phyloP scores from a whole-genome alignment of 2,329 filamentous ascomycete species.

The Colletotrichum coccodes region DNA sequence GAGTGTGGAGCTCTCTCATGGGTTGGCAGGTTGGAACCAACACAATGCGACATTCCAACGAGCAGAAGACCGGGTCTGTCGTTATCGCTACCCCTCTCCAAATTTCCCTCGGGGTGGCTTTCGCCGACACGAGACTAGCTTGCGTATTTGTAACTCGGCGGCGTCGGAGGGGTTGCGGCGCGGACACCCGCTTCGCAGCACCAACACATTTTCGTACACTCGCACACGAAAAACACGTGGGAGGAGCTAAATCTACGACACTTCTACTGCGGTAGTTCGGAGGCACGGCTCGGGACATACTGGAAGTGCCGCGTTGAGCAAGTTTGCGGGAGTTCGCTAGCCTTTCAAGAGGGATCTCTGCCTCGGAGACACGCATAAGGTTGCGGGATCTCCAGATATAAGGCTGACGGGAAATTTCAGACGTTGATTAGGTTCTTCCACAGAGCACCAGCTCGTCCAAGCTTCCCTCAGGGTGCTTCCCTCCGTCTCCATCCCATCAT shows the following conservation, averaged over 20 bases:
- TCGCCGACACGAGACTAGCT: background rate
- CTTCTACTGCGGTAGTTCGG: background rate
- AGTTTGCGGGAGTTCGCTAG: background rate
- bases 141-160: background rate
- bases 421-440: background rate
- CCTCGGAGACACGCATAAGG: background rate
- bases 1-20: conserved; percentile 9
- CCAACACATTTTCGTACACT: background rate
- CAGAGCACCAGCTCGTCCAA: background rate
- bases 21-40: conserved; percentile 9
- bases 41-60: conserved; percentile 3
- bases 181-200: background rate
- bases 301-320: background rate
- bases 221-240: background rate
- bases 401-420: background rate
- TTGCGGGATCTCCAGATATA: conserved; percentile 9
- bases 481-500: background rate
- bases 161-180: background rate
- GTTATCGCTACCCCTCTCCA: background rate
- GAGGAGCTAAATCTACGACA: background rate
- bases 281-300: background rate
- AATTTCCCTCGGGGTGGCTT: conserved; percentile 7
- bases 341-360: background rate
- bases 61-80: background rate
- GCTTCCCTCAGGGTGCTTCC: background rate